phyloP scores from a whole-genome alignment of 306 rosid species.

The Luffa aegyptiaca region DNA sequence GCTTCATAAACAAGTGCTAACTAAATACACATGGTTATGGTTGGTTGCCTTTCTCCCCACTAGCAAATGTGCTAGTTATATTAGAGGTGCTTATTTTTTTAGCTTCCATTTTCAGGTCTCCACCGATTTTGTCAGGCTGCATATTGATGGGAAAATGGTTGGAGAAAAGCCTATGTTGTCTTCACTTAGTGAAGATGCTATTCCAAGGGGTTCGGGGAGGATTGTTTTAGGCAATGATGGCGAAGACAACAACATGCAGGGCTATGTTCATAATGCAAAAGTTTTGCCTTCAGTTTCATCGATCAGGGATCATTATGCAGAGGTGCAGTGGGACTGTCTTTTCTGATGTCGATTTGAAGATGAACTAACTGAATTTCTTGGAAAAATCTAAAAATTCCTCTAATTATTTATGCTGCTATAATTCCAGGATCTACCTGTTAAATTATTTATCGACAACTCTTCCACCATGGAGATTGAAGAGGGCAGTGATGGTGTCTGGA shows the following conservation, averaged over 20 bases:
- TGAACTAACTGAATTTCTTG: background rate
- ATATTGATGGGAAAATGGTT: slow-evolving; percentile 53
- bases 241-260: slow-evolving; percentile 40
- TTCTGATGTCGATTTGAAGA: slow-evolving; percentile 1
- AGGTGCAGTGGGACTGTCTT: slow-evolving; percentile 34
- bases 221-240: slow-evolving; percentile 46
- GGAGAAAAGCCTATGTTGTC: slow-evolving; percentile 39
- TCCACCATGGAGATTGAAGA: slow-evolving; percentile 73
- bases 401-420: slow-evolving; percentile 13
- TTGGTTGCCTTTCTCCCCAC: background rate
- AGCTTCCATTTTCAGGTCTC: slow-evolving; percentile 42
- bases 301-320: slow-evolving; percentile 33
- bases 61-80: background rate
- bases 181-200: slow-evolving; percentile 20
- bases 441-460: slow-evolving; percentile 70
- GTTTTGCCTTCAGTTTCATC: slow-evolving; percentile 31
- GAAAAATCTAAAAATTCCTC: slow-evolving; percentile 9
- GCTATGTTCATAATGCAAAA: slow-evolving; percentile 60
- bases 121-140: slow-evolving; percentile 44
- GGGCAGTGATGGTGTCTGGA: slow-evolving; percentile 71
- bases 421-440: slow-evolving; percentile 66
- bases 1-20: background rate
- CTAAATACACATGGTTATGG: background rate
- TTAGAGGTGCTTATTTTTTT: slow-evolving; percentile 9
- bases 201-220: slow-evolving; percentile 24